Evolutionary conservation across 2,329 filamentous ascomycete species (phyloP).

Genomic region (Monosporascus sp.): DNA sequence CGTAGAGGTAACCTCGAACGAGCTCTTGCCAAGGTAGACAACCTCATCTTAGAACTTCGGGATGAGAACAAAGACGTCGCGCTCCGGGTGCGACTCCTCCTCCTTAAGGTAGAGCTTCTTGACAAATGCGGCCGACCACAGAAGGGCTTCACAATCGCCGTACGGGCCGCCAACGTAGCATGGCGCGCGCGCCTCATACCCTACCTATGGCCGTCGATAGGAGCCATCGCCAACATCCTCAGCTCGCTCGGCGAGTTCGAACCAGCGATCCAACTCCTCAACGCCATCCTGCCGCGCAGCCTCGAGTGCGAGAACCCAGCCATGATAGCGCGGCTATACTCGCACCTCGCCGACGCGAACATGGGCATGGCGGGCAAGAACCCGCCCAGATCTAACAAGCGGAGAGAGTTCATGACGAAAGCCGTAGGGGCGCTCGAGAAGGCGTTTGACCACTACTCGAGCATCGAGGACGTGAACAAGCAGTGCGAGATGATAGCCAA

Average conservation of each 20-base stretch:
- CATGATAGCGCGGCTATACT: constrained; percentile 63
- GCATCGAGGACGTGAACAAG: constrained; percentile 61
- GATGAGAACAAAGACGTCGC: constrained; percentile 51
- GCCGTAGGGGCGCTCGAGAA: constrained; percentile 58
- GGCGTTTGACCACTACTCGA: constrained; percentile 59
- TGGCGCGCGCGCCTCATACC: constrained; percentile 64
- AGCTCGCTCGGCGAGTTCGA: constrained; percentile 66
- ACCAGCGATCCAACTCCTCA: constrained; percentile 59
- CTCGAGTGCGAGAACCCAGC: constrained; percentile 64
- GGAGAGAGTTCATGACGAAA: constrained; percentile 52
- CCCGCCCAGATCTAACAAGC: constrained; percentile 35
- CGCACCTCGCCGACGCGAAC: constrained; percentile 67
- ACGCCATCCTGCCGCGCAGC: constrained; percentile 68
- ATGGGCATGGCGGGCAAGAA: constrained; percentile 67
- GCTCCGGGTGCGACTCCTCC: constrained; percentile 64
- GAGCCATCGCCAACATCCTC: constrained; percentile 62
- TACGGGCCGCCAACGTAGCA: constrained; percentile 70
- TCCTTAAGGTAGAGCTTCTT: constrained; percentile 68
- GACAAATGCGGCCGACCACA: constrained; percentile 63
- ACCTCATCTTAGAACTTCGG: constrained; percentile 35
- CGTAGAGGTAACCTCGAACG: constrained; percentile 42
- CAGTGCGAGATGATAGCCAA: constrained; percentile 78
- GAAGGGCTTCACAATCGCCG: constrained; percentile 69
- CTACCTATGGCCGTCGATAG: constrained; percentile 68
- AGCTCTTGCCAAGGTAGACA: constrained; percentile 45